Evolutionary conservation across 2,329 filamentous ascomycete species (phyloP), one percentile per base, ranked within the genome.

Genomic region (Nemania bipapillata): DNA sequence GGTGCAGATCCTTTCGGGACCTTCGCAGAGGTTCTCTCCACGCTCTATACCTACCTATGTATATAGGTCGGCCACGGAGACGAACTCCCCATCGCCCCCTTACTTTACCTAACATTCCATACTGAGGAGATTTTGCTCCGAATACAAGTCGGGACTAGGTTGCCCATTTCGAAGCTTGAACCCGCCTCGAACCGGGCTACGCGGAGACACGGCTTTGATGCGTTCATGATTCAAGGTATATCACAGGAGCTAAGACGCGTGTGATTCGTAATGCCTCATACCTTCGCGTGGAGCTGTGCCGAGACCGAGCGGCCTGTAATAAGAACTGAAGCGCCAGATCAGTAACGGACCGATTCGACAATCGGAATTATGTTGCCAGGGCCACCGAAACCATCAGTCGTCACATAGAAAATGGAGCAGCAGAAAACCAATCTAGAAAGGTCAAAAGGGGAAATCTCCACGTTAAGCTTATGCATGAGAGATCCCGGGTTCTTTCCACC

Each of bases 261-360:
- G 54, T 40, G 59, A 60, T 52, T 68, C 52, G 52, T 53, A 49
- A 35, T 52, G 40, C 15, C 20, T 30, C 35, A 30, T 32, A 20
- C 17, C 37, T n/a, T 70, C 69, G 69, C 63, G 54, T 54, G 24
- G 45, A 70, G 35, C 37, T 71, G 52, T 28, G 50, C 69, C 69
- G 63, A 70, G 35, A 24, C 56, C 63, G 66, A 69, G 53, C 37
- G 26, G 45, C 45, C 40, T 55, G 49, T 1, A 59, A 61, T 64
- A 40, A 37, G 12, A 53, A 22, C 28, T 35, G 28, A 55, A 45
- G 22, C 30, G 24, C 24, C 53, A 28, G n/a, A 35, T 60, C 62
- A 56, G 55, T 58, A 28, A 70, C 30, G 60, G 64, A 58, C 50
- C 15, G 28, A 45, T 45, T 56, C 30, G 35, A 3, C 26, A 52